Evolutionary conservation across 228 moss, liverwort and hornwort genomes (phyloP).

Genomic region (Sphagnum magellanicum): DNA sequence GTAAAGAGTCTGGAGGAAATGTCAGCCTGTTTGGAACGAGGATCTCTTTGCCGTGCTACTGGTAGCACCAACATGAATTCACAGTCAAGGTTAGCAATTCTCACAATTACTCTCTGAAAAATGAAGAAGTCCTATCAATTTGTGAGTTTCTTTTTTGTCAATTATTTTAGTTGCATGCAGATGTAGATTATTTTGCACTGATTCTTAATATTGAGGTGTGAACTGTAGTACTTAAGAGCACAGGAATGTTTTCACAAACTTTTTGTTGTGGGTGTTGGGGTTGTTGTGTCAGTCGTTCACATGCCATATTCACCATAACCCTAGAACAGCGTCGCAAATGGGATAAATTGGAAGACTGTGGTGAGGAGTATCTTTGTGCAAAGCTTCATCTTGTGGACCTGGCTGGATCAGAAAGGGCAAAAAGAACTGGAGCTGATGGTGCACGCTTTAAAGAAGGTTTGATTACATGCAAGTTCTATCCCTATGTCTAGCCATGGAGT

Average conservation of each 20-base stretch:
- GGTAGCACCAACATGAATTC: constrained; percentile 99
- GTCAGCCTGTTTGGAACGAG: constrained; percentile 89
- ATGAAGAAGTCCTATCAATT: no score
- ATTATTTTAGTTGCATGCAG: no score
- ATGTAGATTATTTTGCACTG: no score
- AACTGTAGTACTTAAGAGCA: no score
- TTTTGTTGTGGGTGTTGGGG: no score
- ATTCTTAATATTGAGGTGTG: no score
- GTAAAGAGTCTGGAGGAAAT: constrained; percentile 70
- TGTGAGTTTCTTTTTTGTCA: no score
- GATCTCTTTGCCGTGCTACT: constrained; percentile 95
- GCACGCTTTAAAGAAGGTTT: constrained; percentile 96
- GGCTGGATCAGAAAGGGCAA: constrained; percentile 94
- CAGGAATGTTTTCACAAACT: no score
- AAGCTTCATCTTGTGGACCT: constrained; percentile 96
- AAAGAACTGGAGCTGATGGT: constrained; percentile 95
- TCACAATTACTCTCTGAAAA: no score
- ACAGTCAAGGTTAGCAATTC: constrained; percentile 56
- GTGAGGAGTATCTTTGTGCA: constrained; percentile 86
- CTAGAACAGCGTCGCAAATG: constrained; percentile 89
- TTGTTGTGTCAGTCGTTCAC: constrained; percentile 64
- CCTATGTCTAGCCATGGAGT: no score
- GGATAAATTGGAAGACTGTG: constrained; percentile 72
- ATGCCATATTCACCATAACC: constrained; percentile 94
- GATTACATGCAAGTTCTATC: no score